Base-by-base conservation (phyloP, 2,329 filamentous ascomycete species). In the Capronia coronata region DNA sequence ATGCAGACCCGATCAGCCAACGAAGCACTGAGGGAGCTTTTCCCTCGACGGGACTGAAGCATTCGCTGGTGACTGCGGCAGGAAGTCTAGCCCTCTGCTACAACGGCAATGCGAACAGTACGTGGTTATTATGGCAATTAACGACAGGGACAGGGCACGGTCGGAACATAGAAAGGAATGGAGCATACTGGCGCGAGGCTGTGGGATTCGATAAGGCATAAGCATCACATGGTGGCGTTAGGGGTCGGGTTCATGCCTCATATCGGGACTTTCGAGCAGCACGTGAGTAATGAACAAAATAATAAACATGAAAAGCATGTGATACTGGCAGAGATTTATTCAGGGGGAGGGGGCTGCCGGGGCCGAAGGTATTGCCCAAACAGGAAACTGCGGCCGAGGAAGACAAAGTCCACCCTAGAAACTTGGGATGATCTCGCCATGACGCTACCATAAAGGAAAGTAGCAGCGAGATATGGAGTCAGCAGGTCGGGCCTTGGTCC, bases 11-110 rank as follows among this genome's bases (percentile, higher is more conserved):
- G 41, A 29, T 14, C 29, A 9, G 52, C 50, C 6, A 30, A 34
- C 14, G 52, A 51, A 22, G 54, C 39, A 2, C 40, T 59, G 23
- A 49, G 53, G 23, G 43, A 52, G 30, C 50, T 57, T 10, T 57
- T 57, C 27, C 42, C 46, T 14, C 40, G n/a, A n/a, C 3, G 19
- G 25, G 10, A 30, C 16, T n/a, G 4, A 16, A 11, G 21, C 14
- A 13, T 8, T 18, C 9, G 23, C 8, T 6, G 8, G 21, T 13
- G 19, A 41, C 4, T 10, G 13, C 10, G 19, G 38, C 13, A 41
- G 21, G 19, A 43, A 30, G 23, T 22, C 14, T 6, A 37, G 34
- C 14, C 14, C 7, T 18, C 14, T 13, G n/a, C n/a, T n/a, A n/a
- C n/a, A n/a, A n/a, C n/a, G n/a, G n/a, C n/a, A n/a, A n/a, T n/a